Evolutionary conservation across 305 asterid species (phyloP), one percentile per base, ranked within the genome.

Genomic region (Caryopteris hybrid): DNA sequence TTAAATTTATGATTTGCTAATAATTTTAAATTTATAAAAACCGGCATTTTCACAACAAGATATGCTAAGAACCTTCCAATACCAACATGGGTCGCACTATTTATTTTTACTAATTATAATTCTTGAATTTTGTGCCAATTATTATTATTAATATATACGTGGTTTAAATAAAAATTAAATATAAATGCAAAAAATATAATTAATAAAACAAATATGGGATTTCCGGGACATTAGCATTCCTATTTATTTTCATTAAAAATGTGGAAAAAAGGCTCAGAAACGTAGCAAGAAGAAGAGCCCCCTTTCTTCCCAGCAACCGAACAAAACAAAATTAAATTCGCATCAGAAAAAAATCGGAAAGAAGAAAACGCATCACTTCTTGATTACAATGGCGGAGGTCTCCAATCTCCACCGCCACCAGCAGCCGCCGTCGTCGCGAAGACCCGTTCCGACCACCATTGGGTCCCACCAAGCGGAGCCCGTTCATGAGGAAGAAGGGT

Each of bases 321-420:
- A 53, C 17, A 45, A 66, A 61, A 60, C 39, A 21, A 4, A 42
- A 56, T 71, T 55, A 69, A 65, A 42, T 58, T 73, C 55, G n/a
- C 60, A 67, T 38, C 20, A 5, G 16, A 54, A 5, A 27, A 36
- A 54, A 20, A 5, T 9, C 14, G 39, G 8, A 60, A 41, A 38
- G 25, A 10, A 27, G 51, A 23, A 13, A 39, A 23, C 53, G 27
- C 53, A 36, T 31, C 67, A 38, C 56, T 56, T 61, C 69, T 55
- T 60, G 70, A 68, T 71, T 54, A 38, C 74, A 34, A 86, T 88
- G 91, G 89, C 93, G 78, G 88, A 83, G 66, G 86, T 86, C 59
- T 72, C 86, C 68, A 74, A 88, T 74, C 72, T 76, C 71, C 81
- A 68, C 78, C 84, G 68, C 50, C 69, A 38, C 48, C 77, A 60